These are phyloP conservation scores for Boechera stricta DNA, from an alignment of 345 rosid genomes.

Conservation along the genomic window DNA sequence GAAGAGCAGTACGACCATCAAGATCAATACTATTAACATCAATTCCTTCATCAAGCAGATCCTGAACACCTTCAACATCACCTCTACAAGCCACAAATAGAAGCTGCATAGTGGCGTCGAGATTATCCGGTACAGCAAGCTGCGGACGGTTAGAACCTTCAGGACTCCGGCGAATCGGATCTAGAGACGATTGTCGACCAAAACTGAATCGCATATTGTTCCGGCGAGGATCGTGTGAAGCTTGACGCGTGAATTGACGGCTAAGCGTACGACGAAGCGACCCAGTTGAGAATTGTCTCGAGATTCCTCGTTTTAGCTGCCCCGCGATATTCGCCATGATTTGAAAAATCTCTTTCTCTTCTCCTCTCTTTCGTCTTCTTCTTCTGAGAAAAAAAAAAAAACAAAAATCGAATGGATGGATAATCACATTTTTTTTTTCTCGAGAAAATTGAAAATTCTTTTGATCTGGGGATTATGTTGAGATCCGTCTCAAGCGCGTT, in stretches of 20 bases:
- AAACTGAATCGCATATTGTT: conserved; percentile 78
- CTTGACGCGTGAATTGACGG: conserved; percentile 66
- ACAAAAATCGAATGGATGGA: not conserved
- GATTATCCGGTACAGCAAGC: conserved; percentile 84
- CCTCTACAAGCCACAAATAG: conserved; percentile 86
- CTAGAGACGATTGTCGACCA: conserved; percentile 84
- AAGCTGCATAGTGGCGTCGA: conserved; percentile 91
- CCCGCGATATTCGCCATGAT: conserved; percentile 57
- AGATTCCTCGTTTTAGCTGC: conserved; percentile 73
- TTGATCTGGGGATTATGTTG: conserved; percentile 36
- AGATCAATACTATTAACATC: conserved; percentile 94
- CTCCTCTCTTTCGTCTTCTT: conserved; percentile 28
- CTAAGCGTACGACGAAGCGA: conserved; percentile 63
- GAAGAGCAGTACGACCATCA: conserved; percentile 93
- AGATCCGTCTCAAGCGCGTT: conserved; percentile 33
- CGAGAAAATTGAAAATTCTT: not conserved
- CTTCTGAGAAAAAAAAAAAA: not conserved
- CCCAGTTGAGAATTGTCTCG: conserved; percentile 80
- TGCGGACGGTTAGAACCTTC: conserved; percentile 43
- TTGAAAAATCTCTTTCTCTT: conserved; percentile 11
- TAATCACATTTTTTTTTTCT: conserved; percentile 39
- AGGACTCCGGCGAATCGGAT: conserved; percentile 75
- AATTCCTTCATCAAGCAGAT: conserved; percentile 72
- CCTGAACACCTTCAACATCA: conserved; percentile 76
- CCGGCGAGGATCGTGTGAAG: conserved; percentile 76